Conservation (phyloP, 257 asterid genomes). For the Nicotiana knightiana region DNA sequence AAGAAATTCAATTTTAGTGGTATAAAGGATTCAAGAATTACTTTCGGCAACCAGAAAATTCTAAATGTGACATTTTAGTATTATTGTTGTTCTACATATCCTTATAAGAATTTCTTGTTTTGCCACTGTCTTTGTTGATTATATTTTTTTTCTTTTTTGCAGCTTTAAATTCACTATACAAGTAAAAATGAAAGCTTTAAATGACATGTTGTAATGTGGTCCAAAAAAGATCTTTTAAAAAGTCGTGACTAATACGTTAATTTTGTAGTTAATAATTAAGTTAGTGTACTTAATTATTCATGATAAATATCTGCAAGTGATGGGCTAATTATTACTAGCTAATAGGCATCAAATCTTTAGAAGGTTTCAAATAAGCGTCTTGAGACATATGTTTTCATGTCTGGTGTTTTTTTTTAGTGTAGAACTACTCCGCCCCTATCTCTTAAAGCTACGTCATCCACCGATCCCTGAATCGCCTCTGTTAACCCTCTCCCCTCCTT, state of each 20-base stretch:
- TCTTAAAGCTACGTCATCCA: too few species aligned
- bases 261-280: background rate
- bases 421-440: too few species aligned
- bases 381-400: too few species aligned
- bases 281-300: background rate
- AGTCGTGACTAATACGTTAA: background rate
- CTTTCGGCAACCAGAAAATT: too few species aligned
- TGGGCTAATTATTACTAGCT: background rate
- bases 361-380: too few species aligned
- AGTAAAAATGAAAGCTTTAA: background rate
- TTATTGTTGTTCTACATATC: too few species aligned
- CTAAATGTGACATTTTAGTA: too few species aligned
- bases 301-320: background rate
- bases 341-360: background rate
- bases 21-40: too few species aligned
- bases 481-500: too few species aligned
- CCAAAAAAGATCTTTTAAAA: background rate
- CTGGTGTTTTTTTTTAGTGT: too few species aligned
- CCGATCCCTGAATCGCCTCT: too few species aligned
- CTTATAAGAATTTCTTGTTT: background rate
- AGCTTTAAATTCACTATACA: background rate
- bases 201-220: background rate
- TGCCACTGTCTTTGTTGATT: background rate
- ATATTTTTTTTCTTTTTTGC: background rate
- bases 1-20: too few species aligned